Base-by-base conservation (phyloP, 2,329 filamentous ascomycete genomes). In the Hypomyces perniciosus region DNA sequence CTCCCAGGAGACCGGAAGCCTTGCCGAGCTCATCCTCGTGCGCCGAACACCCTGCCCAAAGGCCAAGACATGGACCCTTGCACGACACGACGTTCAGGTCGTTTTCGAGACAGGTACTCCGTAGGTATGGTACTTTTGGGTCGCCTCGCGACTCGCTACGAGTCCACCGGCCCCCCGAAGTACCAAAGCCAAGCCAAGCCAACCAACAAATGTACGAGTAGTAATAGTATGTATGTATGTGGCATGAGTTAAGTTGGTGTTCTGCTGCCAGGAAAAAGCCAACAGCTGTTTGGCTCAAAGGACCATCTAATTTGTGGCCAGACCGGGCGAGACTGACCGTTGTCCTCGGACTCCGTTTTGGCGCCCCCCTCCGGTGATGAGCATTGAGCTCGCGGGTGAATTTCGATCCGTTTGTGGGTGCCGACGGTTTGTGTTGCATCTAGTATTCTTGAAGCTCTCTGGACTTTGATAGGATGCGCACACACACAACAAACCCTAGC, bases 21-120 rank as follows among this genome's bases (percentile, higher is more conserved):
- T 53, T 53, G 51, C 51, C 51, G 51, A 53, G 51, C 51, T 46
- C 51, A 50, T 53, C 41, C 13, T 45, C 43, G 51, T 53, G 51
- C 51, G 51, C 51, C 51, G 51, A 53, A 53, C 46, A 53, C 51
- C 51, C 51, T 53, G 51, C 46, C 35, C 41, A 50, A 28, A 34
- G 41, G 39, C 38, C 50, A 38, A 29, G 29, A 35, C n/a, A 8
- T 40, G 41, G 30, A 48, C 34, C 51, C 51, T 38, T 53, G 44
- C 34, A 42, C 20, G 49, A 34, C 43, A 35, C 35, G 46, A 50
- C 46, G 13, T 35, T 31, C 48, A 45, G 33, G 37, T 29, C 29
- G 12, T 29, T 29, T 40, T 50, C 33, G 47, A 39, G 42, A 53
- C 26, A 38, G 6, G 39, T 28, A 52, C 35, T 39, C 42, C 30